Evolutionary conservation across 2,329 filamentous ascomycete genomes (phyloP).

Genomic region (Peltaster fructicola): DNA sequence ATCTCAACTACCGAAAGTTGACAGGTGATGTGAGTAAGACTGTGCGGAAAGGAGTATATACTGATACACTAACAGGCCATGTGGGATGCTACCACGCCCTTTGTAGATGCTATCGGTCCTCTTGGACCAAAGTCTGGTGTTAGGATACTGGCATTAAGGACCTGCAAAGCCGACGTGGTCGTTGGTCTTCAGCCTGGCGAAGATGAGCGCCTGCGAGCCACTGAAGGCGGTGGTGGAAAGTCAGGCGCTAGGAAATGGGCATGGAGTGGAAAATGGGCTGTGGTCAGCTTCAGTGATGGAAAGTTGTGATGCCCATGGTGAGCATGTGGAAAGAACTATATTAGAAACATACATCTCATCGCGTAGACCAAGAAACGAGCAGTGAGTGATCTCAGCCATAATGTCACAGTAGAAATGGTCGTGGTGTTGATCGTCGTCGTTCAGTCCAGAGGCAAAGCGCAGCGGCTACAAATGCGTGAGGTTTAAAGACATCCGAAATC

Average conservation of each 20-base stretch:
- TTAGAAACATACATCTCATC: too few relatives aligned
- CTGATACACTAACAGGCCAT: conserved; percentile 23
- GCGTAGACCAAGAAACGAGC: too few relatives aligned
- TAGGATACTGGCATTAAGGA: conserved; percentile 71
- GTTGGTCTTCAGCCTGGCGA: conserved; percentile 68
- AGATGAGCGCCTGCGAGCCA: conserved; percentile 60
- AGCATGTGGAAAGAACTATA: too few relatives aligned
- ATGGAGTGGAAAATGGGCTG: conserved; percentile 91
- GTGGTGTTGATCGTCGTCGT: too few relatives aligned
- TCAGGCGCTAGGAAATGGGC: conserved; percentile 64
- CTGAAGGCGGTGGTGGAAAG: conserved; percentile 54
- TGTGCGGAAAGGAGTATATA: too few relatives aligned
- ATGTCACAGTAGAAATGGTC: too few relatives aligned
- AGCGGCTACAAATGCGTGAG: too few relatives aligned
- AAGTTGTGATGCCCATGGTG: too few relatives aligned
- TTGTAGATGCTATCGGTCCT: conserved; percentile 68
- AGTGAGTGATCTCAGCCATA: too few relatives aligned
- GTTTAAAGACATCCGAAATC: too few relatives aligned
- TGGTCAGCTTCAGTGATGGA: conserved; percentile 68
- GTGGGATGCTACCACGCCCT: conserved; percentile 81
- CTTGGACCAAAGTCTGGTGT: conserved; percentile 66
- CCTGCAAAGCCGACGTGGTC: conserved; percentile 92
- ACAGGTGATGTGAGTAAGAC: conserved; percentile 53
- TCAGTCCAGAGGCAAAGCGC: too few relatives aligned
- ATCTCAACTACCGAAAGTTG: conserved; percentile 90